A percentile compares a stretch with the other conserved stretches of the same genome.
Conservation (phyloP, 345 rosid species). For the Ailanthus altissimus region DNA sequence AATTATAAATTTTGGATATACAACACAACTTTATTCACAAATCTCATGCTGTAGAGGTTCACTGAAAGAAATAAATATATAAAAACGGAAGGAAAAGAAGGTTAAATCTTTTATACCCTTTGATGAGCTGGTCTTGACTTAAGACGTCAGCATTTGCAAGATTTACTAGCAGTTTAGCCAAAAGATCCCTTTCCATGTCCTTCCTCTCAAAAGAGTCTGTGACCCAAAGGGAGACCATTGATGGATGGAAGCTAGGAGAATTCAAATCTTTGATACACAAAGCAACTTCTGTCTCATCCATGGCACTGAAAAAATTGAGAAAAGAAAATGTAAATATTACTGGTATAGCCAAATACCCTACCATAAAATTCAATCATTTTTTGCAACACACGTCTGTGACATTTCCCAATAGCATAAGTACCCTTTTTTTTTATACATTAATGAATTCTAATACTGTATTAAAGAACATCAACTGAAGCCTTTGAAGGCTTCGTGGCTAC, state of each 20-base stretch:
- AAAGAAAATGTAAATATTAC: background rate
- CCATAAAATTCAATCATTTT: background rate
- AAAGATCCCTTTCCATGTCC: constrained; percentile 79
- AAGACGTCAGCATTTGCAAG: constrained; percentile 55
- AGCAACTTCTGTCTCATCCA: constrained; percentile 85
- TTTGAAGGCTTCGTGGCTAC: no score
- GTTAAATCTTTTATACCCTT: constrained; percentile 59
- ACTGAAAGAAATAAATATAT: no score
- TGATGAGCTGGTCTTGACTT: constrained; percentile 50
- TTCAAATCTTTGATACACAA: constrained; percentile 83
- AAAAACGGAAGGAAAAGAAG: background rate
- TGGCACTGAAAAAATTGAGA: constrained; percentile 55
- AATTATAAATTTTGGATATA: background rate
- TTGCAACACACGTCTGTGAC: background rate
- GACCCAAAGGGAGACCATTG: constrained; percentile 91
- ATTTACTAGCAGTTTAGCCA: constrained; percentile 76
- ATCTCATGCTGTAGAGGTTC: no score
- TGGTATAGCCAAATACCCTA: background rate
- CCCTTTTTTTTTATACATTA: background rate
- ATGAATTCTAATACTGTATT: background rate
- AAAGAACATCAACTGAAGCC: background rate
- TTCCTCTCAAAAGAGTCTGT: constrained; percentile 95
- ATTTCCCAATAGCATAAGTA: background rate
- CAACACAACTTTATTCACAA: background rate
- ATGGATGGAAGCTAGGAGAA: constrained; percentile 73